Percentiles rank a stretch among this genome's conserved stretches.
phyloP scores from a whole-genome alignment of 1,139 yeast genomes.

The Starmera stellimalicola region DNA sequence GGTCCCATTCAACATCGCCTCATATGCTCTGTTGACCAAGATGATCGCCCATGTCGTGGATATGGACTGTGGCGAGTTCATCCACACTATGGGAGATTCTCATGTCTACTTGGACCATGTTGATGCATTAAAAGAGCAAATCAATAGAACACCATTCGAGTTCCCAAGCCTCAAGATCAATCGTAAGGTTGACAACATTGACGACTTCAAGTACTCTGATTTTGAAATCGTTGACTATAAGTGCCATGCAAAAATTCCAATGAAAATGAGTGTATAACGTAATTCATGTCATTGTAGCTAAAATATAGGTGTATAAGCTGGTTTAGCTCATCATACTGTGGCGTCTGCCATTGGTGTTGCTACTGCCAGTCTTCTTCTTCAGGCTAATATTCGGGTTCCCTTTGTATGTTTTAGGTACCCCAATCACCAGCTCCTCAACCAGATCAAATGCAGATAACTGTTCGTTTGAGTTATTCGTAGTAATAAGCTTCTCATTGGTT shows the following conservation, averaged over 20 bases:
- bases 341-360: conserved; percentile 11
- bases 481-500: conserved; percentile 3
- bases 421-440: conserved; percentile 19
- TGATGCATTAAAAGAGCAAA: conserved; percentile 78
- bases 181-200: conserved; percentile 61
- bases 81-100: conserved; percentile 94
- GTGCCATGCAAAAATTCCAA: conserved; percentile 76
- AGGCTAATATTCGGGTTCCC: conserved; percentile 13
- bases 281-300: not conserved
- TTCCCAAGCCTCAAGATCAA: conserved; percentile 75
- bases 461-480: conserved; percentile 7
- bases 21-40: conserved; percentile 82
- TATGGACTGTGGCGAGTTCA: conserved; percentile 90
- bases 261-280: conserved; percentile 70
- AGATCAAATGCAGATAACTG: conserved; percentile 19
- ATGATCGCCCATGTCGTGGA: conserved; percentile 95
- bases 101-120: conserved; percentile 91
- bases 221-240: conserved; percentile 70
- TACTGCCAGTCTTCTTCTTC: conserved; percentile 5
- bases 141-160: conserved; percentile 58
- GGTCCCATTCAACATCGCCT: conserved; percentile 95
- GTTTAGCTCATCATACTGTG: conserved; percentile 13
- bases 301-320: not conserved
- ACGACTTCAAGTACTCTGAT: conserved; percentile 83
- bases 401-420: conserved; percentile 19